A percentile compares a stretch with the other conserved stretches of the same genome.
phyloP scores from a whole-genome alignment of 441 rosid genomes.

The Pelargonium cotyledonis region DNA sequence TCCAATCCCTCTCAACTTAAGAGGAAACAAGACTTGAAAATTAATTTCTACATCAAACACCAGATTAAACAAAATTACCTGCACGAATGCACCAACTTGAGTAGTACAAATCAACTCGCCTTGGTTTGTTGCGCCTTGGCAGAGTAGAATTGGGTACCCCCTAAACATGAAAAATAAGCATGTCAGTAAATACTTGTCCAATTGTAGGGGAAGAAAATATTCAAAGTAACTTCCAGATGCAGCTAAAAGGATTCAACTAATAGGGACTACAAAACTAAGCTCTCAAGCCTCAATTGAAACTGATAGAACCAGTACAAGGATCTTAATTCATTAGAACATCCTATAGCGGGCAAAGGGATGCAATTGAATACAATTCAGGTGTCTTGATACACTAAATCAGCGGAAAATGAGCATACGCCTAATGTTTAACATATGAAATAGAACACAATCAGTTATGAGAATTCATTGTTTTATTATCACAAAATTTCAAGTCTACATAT shows the following conservation, averaged over 20 bases:
- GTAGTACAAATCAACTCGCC: conserved; percentile 84
- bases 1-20: neutral
- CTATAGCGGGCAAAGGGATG: neutral
- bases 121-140: conserved; percentile 67
- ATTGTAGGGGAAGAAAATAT: too few relatives aligned
- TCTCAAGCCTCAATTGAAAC: too few relatives aligned
- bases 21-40: neutral
- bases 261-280: neutral
- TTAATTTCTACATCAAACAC: neutral
- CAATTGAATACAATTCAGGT: neutral
- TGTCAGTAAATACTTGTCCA: neutral
- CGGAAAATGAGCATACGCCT: neutral
- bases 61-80: conserved; percentile 30
- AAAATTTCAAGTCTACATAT: neutral
- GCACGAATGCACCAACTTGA: conserved; percentile 88
- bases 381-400: neutral
- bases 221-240: neutral
- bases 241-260: neutral
- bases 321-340: neutral
- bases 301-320: neutral
- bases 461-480: neutral
- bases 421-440: neutral
- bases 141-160: conserved; percentile 69
- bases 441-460: neutral
- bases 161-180: conserved; percentile 27